Base-by-base conservation (phyloP, 345 rosid species). In the Acer campestre region DNA sequence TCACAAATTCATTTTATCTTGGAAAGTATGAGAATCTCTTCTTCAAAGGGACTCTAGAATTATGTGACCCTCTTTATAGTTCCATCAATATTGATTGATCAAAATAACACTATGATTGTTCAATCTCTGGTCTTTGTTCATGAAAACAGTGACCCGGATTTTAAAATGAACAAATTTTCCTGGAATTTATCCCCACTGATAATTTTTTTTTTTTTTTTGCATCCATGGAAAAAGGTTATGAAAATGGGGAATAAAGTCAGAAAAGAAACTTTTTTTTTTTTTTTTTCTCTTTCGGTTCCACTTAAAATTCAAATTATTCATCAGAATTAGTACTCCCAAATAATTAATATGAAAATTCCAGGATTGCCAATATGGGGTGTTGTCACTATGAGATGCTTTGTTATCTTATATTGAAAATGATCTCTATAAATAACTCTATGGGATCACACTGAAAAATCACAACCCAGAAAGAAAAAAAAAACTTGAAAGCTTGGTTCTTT, bases 401-500 rank as follows among this genome's bases (percentile, higher is more conserved):
- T 58, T 11, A 11, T 70, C 76, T 53, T 2, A 22, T 53, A 16
- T 4, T 23, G 73, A 38, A 71, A 59, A 17, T 10, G 1, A 22
- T 53, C 4, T 44, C 84, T 72, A 77, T 77, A 77, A 73, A 64
- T 77, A 67, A 40, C 51, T 10, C 9, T 63, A 14, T 17, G 72
- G 6, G 59, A 55, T 22, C 23, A 42, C 42, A 12, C 31, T 10
- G 44, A 23, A 49, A 69, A 20, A 35, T 38, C 76, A 17, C n/a
- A 17, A 38, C 53, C 38, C 38, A 42, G 48, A 63, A 51, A 31
- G 2, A 63, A 53, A 35, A 35, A 35, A 35, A 35, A 0, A 35
- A 35, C 38, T 35, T 35, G 38, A 35, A 35, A 35, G 38, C 38
- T 35, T 35, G 38, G 6, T 35, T 4, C 5, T 35, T 35, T 38